Conservation (phyloP, 805 yeast genomes). For the Candida ascalaphidarum region DNA sequence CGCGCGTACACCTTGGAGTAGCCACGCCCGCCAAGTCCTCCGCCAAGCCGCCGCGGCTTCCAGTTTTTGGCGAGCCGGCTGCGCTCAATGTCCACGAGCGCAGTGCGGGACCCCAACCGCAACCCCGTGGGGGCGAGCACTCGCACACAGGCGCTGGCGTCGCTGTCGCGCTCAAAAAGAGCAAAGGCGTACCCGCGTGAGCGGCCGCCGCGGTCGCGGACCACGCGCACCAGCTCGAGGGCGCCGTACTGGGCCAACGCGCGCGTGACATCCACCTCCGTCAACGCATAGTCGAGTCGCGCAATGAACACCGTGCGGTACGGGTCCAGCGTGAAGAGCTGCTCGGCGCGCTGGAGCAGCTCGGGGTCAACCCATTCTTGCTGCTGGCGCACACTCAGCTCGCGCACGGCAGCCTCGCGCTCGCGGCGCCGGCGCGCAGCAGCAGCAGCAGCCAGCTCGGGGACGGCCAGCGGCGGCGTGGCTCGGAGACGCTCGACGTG, state of each 20-base stretch:
- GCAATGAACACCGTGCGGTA: constrained; percentile 71
- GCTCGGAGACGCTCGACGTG: constrained; percentile 21
- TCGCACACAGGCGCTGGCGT: constrained; percentile 54
- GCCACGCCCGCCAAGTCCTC: constrained; percentile 86
- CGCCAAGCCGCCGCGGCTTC: constrained; percentile 75
- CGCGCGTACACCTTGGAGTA: constrained; percentile 32
- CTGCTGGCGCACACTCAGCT: constrained; percentile 8
- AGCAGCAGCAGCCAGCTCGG: too few relatives aligned
- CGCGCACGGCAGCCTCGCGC: constrained; percentile 1
- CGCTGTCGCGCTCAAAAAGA: constrained; percentile 52
- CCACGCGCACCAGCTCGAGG: constrained; percentile 44
- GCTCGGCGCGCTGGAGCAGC: constrained; percentile 7
- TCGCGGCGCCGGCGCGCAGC: background rate
- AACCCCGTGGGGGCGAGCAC: constrained; percentile 42
- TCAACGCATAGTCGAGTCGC: constrained; percentile 53
- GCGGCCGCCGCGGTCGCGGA: constrained; percentile 32
- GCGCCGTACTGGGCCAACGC: constrained; percentile 60
- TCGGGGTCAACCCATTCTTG: constrained; percentile 11
- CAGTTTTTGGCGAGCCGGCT: constrained; percentile 59
- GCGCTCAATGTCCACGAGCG: constrained; percentile 66
- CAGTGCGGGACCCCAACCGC: constrained; percentile 30
- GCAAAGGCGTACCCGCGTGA: constrained; percentile 83
- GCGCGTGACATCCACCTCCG: constrained; percentile 61
- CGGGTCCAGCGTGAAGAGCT: constrained; percentile 43
- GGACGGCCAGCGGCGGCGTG: too few relatives aligned